Percentiles rank a stretch among this genome's conserved stretches.
These are phyloP conservation scores for Sugiyamaella mastotermitis DNA, from an alignment of 805 yeast species.

Conservation along the genomic window DNA sequence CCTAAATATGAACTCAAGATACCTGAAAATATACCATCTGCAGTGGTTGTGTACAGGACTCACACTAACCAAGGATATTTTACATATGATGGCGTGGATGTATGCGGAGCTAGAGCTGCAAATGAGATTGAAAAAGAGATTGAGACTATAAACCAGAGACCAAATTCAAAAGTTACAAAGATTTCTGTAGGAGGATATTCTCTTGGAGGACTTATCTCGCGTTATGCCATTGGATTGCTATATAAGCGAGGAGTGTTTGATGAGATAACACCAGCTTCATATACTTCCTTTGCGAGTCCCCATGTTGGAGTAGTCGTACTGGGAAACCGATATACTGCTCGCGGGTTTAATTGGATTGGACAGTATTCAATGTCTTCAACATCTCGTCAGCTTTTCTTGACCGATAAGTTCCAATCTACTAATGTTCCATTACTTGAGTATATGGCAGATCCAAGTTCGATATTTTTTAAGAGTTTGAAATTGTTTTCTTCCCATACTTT, in stretches of 20 bases:
- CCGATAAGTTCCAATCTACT: constrained; percentile 17
- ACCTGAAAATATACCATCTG: constrained; percentile 10
- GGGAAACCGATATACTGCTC: constrained; percentile 44
- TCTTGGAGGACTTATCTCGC: constrained; percentile 76
- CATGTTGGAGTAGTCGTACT: constrained; percentile 61
- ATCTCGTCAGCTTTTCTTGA: constrained; percentile 67
- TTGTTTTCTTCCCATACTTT: constrained; percentile 48
- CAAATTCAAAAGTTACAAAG: constrained; percentile 42
- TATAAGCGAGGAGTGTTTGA: constrained; percentile 48
- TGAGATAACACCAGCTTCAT: constrained; percentile 49
- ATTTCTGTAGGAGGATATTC: constrained; percentile 84
- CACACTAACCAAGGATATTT: constrained; percentile 62
- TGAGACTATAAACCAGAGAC: constrained; percentile 17
- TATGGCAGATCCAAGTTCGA: constrained; percentile 59
- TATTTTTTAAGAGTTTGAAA: constrained; percentile 51
- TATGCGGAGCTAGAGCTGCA: constrained; percentile 72
- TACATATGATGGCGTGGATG: constrained; percentile 83
- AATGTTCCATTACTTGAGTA: constrained; percentile 50
- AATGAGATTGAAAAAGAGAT: constrained; percentile 52
- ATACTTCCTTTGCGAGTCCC: constrained; percentile 62
- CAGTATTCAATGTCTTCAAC: constrained; percentile 64
- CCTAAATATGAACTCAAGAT: constrained; percentile 20
- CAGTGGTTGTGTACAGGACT: constrained; percentile 44
- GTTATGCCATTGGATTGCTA: constrained; percentile 74
- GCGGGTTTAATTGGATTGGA: constrained; percentile 54